Base-by-base conservation (phyloP, 2,329 filamentous ascomycete species). In the Drechslerella stenobrocha region DNA sequence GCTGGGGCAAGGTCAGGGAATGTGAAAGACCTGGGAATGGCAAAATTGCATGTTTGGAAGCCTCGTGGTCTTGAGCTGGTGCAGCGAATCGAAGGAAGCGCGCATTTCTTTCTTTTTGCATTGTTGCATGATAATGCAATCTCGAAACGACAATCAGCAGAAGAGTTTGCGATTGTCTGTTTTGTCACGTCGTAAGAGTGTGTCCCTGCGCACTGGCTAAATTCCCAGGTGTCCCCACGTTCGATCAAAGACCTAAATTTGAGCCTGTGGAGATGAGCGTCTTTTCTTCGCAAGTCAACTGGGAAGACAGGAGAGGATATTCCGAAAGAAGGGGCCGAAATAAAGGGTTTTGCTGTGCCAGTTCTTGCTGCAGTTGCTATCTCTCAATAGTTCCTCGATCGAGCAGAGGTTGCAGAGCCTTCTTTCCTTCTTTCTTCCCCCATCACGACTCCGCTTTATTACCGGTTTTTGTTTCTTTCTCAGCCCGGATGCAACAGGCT, bases 341-440 rank as follows among this genome's bases (percentile, higher is more conserved):
- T 52, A 46, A 51, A 65, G 47, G 37, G 52, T 64, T 48, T n/a
- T 56, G 47, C 50, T 57, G 60, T 52, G 56, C 37, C 40, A 47
- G 52, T 48, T 37, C 51, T 40, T 37, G 52, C 52, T 48, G 52
- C 52, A 65, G 52, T 46, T 51, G 60, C 52, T 65, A 58, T 65
- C 52, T 66, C 61, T 66, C 61, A 66, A 50, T 30, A 58, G 61
- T 66, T 59, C 42, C 61, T 66, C 61, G 53, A 66, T 66, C 61
- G 47, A 66, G 61, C 47, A 53, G 61, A 42, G 46, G 23, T 35
- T 24, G 55, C 46, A 44, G 30, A 18, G 24, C 30, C 52, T 44
- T 37, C 46, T 50, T 47, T 45, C 46, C 52, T 48, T 57, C 45
- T 48, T 64, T 24, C 28, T 37, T 30, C 37, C 59, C 48, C 47